Percentiles rank a stretch among this genome's conserved stretches.
phyloP scores from a whole-genome alignment of 2,329 filamentous ascomycete genomes.

The Alternaria sp. region DNA sequence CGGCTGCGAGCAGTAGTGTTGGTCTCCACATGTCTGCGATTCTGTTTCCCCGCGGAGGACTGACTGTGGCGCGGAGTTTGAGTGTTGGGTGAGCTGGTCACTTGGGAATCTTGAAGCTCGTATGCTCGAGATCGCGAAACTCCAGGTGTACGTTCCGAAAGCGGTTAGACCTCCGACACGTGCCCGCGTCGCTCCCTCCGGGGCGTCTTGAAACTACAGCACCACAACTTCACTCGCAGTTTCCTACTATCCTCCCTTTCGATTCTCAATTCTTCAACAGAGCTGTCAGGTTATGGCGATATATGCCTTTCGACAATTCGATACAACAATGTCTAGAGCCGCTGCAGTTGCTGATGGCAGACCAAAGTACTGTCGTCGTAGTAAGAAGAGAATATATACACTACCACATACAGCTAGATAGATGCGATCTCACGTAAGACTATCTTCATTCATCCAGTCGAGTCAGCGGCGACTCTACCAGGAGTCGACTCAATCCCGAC shows the following conservation, averaged over 20 bases:
- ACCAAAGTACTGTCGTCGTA: neutral
- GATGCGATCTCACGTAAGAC: neutral
- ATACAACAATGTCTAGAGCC: neutral
- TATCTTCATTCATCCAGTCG: neutral
- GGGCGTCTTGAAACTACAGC: constrained; percentile 1
- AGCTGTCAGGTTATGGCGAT: neutral
- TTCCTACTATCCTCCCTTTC: neutral
- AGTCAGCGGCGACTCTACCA: constrained; percentile 2
- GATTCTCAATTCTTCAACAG: neutral
- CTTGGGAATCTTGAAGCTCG: constrained; percentile 30
- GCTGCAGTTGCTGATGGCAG: neutral
- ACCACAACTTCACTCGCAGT: neutral
- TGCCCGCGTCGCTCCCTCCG: constrained; percentile 14
- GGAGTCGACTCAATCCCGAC: neutral
- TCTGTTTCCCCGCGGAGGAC: constrained; percentile 27
- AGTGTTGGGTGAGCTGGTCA: constrained; percentile 24
- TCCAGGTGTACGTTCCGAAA: constrained; percentile 33
- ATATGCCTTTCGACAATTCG: neutral
- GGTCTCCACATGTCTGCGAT: constrained; percentile 42
- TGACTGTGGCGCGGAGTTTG: constrained; percentile 25
- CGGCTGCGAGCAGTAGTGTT: constrained; percentile 70
- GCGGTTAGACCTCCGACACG: constrained; percentile 28
- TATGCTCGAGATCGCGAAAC: constrained; percentile 29
- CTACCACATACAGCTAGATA: neutral
- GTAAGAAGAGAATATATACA: neutral